A percentile compares a stretch with the other conserved stretches of the same genome.
These are phyloP conservation scores for Leptodontidium sp. DNA, from an alignment of 2,329 filamentous ascomycete genomes.

Conservation along the genomic window DNA sequence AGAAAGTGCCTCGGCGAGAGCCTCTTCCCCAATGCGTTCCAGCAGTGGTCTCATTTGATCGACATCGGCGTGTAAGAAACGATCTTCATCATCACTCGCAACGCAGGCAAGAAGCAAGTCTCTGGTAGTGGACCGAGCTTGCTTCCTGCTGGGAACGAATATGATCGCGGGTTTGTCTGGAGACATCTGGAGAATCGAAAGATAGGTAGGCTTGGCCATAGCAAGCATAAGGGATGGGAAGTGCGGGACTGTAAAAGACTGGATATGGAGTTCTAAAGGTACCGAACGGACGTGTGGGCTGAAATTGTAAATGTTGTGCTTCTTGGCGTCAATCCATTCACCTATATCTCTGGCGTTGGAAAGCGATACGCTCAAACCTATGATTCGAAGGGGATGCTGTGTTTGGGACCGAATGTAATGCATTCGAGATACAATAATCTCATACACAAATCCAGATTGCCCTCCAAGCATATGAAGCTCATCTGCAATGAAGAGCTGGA, in stretches of 20 bases:
- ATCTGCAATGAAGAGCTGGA: constrained; percentile 92
- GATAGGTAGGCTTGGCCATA: constrained; percentile 94
- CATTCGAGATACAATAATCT: constrained; percentile 97
- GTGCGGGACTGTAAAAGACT: constrained; percentile 94
- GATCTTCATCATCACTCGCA: constrained; percentile 89
- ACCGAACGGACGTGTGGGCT: constrained; percentile 89
- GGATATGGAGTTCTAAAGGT: constrained; percentile 91
- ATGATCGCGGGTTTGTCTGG: constrained; percentile 88
- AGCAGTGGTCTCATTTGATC: constrained; percentile 85
- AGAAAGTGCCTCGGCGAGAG: constrained; percentile 85
- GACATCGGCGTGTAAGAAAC: constrained; percentile 86
- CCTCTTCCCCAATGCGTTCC: constrained; percentile 83
- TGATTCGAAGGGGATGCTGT: constrained; percentile 83
- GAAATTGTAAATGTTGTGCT: constrained; percentile 99
- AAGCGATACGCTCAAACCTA: constrained; percentile 90
- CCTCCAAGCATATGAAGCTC: constrained; percentile 94
- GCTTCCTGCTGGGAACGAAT: constrained; percentile 93
- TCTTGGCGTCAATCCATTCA: constrained; percentile 97
- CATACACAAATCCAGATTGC: constrained; percentile 86
- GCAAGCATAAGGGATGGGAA: constrained; percentile 98
- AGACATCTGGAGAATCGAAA: constrained; percentile 87
- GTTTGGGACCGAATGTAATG: constrained; percentile 93
- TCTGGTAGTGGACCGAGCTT: constrained; percentile 84
- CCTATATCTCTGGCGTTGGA: constrained; percentile 93
- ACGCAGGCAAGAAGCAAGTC: constrained; percentile 89